A percentile compares a stretch with the other conserved stretches of the same genome.
Conservation (phyloP, 345 rosid genomes). For the Bruguiera parviflora region DNA sequence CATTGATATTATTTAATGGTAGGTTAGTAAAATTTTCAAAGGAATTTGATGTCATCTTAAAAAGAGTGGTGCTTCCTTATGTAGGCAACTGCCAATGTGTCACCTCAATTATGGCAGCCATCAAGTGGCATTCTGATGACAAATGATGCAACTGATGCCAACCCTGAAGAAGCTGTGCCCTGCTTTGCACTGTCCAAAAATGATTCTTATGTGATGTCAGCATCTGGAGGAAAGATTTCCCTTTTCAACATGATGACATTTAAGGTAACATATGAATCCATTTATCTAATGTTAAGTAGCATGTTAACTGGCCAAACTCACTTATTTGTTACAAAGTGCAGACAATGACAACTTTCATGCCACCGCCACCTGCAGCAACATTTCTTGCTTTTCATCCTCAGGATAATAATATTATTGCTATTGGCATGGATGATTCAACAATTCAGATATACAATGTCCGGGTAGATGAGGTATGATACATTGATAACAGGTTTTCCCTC, state of each 20-base stretch:
- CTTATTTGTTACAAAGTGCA: conserved; percentile 8
- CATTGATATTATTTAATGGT: conserved; percentile 2
- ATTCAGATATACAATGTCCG: conserved; percentile 38
- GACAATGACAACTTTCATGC: conserved; percentile 41
- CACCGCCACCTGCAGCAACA: conserved; percentile 45
- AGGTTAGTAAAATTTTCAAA: conserved; percentile 2
- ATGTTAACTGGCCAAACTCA: neutral
- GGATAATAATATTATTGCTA: conserved; percentile 44
- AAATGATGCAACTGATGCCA: conserved; percentile 28
- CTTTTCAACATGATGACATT: conserved; percentile 42
- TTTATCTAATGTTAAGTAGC: neutral
- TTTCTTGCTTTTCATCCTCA: conserved; percentile 50
- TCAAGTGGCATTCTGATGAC: conserved; percentile 34
- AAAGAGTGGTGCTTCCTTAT: conserved; percentile 6
- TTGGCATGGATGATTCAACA: conserved; percentile 51
- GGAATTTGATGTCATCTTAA: conserved; percentile 2
- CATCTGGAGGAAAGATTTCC: conserved; percentile 43
- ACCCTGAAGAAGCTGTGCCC: conserved; percentile 21
- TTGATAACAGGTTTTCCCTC: neutral
- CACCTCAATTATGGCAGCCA: conserved; percentile 30
- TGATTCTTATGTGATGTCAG: conserved; percentile 41
- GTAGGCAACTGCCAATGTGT: conserved; percentile 38
- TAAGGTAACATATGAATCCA: conserved; percentile 20
- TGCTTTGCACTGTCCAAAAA: conserved; percentile 44
- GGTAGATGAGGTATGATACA: conserved; percentile 31